phyloP scores from a whole-genome alignment of 108 stramenopile species.

The Mediolabrus comicus region DNA sequence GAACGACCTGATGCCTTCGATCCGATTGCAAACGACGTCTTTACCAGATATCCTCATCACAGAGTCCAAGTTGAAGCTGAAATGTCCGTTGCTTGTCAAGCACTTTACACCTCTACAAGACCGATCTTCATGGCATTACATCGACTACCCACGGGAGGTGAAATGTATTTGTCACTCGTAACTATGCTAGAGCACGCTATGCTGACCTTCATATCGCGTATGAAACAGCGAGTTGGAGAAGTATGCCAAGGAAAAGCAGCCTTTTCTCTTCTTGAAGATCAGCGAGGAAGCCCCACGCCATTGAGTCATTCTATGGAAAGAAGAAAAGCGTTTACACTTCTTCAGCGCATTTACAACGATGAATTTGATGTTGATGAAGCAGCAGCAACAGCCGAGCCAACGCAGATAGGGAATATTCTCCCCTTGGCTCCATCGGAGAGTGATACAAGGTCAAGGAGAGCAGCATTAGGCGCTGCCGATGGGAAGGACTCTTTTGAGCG shows the following conservation, averaged over 20 bases:
- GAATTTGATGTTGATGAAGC: conserved; percentile 64
- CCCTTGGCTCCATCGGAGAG: conserved; percentile 56
- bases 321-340: conserved; percentile 63
- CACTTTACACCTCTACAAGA: conserved; percentile 69
- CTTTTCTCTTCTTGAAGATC: conserved; percentile 59
- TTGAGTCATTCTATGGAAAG: conserved; percentile 68
- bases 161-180: conserved; percentile 82
- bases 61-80: conserved; percentile 79
- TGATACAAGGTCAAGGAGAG: conserved; percentile 58
- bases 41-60: conserved; percentile 60
- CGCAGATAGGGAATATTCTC: conserved; percentile 27
- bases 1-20: conserved; percentile 85
- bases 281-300: conserved; percentile 26
- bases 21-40: conserved; percentile 70
- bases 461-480: conserved; percentile 50
- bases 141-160: conserved; percentile 78
- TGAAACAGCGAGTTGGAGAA: conserved; percentile 70
- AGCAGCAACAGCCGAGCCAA: conserved; percentile 32
- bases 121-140: conserved; percentile 85
- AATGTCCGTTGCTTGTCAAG: conserved; percentile 82
- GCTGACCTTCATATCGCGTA: conserved; percentile 84
- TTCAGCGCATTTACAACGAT: conserved; percentile 73
- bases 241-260: conserved; percentile 71
- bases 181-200: conserved; percentile 85
- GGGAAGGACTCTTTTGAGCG: conserved; percentile 49